Base-by-base conservation (phyloP, 1,139 yeast species). In the Barnettozyma hawaiiensis region DNA sequence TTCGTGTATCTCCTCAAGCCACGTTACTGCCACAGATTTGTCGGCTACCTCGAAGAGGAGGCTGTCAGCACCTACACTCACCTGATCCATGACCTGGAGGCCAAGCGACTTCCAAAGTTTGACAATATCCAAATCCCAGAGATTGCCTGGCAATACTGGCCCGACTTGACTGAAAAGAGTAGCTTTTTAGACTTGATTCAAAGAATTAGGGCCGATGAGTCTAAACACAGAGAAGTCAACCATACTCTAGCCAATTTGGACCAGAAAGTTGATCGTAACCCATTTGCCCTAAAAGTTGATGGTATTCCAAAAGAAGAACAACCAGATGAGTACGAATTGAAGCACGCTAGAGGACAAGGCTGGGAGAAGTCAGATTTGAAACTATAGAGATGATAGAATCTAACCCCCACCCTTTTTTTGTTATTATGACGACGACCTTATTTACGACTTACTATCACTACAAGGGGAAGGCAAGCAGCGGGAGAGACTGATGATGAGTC, bases 41-140 rank as follows among this genome's bases (percentile, higher is more conserved):
- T 83, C 36, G 92, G 92, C 2, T 82, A 83, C 59, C 67, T 83
- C 37, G 92, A 83, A 59, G 92, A 83, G 58, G 90, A 83, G 58
- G 90, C 90, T 1, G 86, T 83, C 15, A 67, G 75, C 45, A 83
- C 92, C 0, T 83, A 83, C 58, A 68, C 85, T 3, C 79, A 84
- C 52, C 63, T 85, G 40, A 63, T 79, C 35, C 73, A 74, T 37
- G 78, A 82, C 51, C 58, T 75, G 35, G 75, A 76, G 36, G 58
- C 62, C 12, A 80, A 80, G 4, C 63, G 69, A 39, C 64, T 81
- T 36, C 76, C 78, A 3, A 70, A 69, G 38, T 72, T 82, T 53
- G 67, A 71, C 34, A 41, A 63, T 0, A 53, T 66, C 35, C 52
- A 64, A 34, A 66, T 78, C 22, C 85, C 85, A 1, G 71, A 72